Percentiles rank a stretch among this genome's conserved stretches.
phyloP scores from a whole-genome alignment of 176 grass and related monocot species.

The Hsuehochloa calcarea region DNA sequence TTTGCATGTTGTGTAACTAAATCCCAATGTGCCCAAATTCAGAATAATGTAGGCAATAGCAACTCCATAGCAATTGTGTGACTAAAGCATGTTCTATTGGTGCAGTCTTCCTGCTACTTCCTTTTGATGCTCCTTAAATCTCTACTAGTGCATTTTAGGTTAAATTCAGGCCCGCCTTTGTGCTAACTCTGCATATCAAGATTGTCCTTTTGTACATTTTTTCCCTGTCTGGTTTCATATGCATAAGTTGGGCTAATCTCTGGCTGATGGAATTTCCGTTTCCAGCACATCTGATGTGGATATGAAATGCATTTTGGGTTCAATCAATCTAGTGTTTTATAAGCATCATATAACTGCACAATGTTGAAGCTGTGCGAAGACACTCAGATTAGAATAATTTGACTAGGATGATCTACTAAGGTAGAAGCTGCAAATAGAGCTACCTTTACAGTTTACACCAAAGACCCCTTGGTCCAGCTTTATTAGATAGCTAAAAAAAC shows the following conservation, averaged over 20 bases:
- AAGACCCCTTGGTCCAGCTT: neutral
- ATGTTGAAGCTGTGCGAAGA: neutral
- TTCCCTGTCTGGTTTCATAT: neutral
- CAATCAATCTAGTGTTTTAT: neutral
- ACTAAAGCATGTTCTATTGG: neutral
- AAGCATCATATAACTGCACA: neutral
- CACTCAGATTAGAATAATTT: neutral
- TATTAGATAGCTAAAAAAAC: neutral
- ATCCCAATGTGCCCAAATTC: neutral
- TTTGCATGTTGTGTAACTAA: neutral
- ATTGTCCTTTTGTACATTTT: neutral
- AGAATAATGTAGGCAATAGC: neutral
- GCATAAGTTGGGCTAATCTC: neutral
- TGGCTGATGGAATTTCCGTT: neutral
- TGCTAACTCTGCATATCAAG: neutral
- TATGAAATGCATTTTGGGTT: constrained; percentile 19
- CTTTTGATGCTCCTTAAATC: neutral
- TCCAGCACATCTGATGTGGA: neutral
- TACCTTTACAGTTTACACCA: constrained; percentile 7
- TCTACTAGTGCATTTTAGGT: neutral
- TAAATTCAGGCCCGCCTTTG: neutral
- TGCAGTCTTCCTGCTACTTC: neutral
- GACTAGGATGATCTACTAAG: neutral
- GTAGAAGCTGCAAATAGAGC: neutral
- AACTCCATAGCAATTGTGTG: neutral